Evolutionary conservation across 495 filamentous ascomycete species (phyloP).

Genomic region (Talaromyces trachyspermus): DNA sequence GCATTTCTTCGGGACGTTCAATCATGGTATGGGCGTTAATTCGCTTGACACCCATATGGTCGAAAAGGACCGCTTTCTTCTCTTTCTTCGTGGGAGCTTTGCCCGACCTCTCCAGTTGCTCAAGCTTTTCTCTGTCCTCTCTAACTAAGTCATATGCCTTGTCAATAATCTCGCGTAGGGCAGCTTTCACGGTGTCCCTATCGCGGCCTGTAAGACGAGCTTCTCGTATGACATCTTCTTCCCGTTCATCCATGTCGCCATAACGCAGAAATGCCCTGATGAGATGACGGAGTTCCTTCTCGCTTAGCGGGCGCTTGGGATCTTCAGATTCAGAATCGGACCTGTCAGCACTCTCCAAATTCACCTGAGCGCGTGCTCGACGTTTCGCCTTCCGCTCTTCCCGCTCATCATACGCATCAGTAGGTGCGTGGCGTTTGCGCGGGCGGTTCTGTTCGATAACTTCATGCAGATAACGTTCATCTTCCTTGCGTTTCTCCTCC

Average conservation of each 20-base stretch:
- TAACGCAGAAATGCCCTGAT: conserved; percentile 81
- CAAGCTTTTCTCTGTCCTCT: conserved; percentile 56
- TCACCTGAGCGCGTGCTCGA: conserved; percentile 68
- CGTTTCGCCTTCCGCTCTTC: conserved; percentile 92
- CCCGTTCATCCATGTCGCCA: conserved; percentile 78
- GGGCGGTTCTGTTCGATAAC: conserved; percentile 82
- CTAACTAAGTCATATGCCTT: conserved; percentile 61
- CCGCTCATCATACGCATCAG: conserved; percentile 59
- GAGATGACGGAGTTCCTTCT: conserved; percentile 87
- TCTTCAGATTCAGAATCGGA: conserved; percentile 58
- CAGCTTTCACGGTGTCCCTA: conserved; percentile 60
- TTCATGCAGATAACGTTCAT: conserved; percentile 74
- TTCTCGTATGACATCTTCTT: conserved; percentile 77
- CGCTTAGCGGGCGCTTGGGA: conserved; percentile 76
- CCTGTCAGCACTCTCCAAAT: conserved; percentile 50
- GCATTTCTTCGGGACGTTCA: conserved; percentile 82
- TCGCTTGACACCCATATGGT: conserved; percentile 83
- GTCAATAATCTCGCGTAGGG: conserved; percentile 64
- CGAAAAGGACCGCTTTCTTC: conserved; percentile 90
- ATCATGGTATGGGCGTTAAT: conserved; percentile 92
- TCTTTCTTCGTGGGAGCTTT: conserved; percentile 91
- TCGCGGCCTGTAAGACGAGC: conserved; percentile 77
- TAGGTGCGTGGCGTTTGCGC: conserved; percentile 67
- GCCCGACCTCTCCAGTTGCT: conserved; percentile 54
- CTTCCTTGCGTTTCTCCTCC: conserved; percentile 74